These are phyloP conservation scores for Amanita jacksonii DNA, from an alignment of 768 basidiomycete species.

Conservation along the genomic window DNA sequence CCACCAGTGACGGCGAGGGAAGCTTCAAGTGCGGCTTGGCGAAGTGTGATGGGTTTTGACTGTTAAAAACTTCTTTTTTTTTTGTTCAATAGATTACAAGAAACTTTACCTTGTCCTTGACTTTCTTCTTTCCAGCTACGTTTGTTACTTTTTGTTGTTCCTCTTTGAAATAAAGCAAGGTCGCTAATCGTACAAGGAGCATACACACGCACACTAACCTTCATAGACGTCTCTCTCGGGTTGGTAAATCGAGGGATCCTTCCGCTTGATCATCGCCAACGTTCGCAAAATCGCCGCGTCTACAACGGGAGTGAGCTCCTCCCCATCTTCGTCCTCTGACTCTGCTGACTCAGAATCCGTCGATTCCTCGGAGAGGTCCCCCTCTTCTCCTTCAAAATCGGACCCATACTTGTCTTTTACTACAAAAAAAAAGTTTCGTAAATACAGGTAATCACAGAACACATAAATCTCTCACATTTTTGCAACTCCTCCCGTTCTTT, in stretches of 20 bases:
- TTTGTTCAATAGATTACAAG: no score
- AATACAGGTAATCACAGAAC: not conserved
- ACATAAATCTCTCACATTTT: conserved; percentile 44
- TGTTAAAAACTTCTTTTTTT: no score
- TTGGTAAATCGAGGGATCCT: conserved; percentile 82
- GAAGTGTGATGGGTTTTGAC: conserved; percentile 64
- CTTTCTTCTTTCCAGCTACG: conserved; percentile 17
- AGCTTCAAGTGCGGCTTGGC: conserved; percentile 61
- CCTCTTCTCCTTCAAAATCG: conserved; percentile 49
- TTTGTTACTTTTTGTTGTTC: conserved; percentile 46
- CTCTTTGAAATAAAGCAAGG: conserved; percentile 46
- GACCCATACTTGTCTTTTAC: conserved; percentile 88
- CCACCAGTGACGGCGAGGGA: conserved; percentile 36
- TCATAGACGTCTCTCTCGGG: conserved; percentile 62
- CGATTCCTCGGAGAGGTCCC: conserved; percentile 35
- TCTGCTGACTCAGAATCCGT: conserved; percentile 70
- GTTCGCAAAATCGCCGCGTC: conserved; percentile 93
- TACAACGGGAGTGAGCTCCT: conserved; percentile 86
- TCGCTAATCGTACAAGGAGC: not conserved
- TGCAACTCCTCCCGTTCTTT: conserved; percentile 82
- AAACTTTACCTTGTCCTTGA: conserved; percentile 53
- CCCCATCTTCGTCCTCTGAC: conserved; percentile 89
- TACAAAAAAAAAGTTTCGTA: conserved; percentile 18
- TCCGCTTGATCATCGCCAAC: conserved; percentile 71
- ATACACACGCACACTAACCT: conserved; percentile 33